Evolutionary conservation across 768 basidiomycete species (phyloP).

Genomic region (Xerocomellus intermedius): DNA sequence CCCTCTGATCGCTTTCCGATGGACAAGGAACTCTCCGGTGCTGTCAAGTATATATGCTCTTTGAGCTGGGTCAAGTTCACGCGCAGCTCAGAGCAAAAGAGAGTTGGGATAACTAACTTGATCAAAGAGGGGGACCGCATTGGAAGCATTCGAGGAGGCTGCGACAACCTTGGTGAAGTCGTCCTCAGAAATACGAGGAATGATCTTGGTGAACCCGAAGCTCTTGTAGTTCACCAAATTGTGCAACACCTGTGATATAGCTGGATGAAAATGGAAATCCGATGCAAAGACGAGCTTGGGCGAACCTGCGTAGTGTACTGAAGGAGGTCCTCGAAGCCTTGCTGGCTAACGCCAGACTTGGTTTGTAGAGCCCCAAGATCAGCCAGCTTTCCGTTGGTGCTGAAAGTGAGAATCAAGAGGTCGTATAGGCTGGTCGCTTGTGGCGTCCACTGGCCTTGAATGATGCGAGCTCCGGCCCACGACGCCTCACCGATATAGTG

Average conservation of each 20-base stretch:
- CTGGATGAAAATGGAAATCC: not conserved
- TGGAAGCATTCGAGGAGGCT: conserved; percentile 55
- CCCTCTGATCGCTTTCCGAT: conserved; percentile 80
- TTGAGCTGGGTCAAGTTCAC: conserved; percentile 48
- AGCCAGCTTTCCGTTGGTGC: conserved; percentile 53
- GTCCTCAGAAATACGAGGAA: conserved; percentile 62
- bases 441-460: conserved; percentile 81
- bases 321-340: conserved; percentile 68
- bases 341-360: conserved; percentile 49
- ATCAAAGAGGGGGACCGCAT: conserved; percentile 61
- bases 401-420: conserved; percentile 68
- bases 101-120: conserved; percentile 40
- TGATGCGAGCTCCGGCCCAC: conserved; percentile 84
- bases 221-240: conserved; percentile 66
- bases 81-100: not conserved
- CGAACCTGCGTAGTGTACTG: conserved; percentile 73
- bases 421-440: conserved; percentile 68
- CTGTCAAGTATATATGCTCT: conserved; percentile 67
- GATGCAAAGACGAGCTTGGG: not conserved
- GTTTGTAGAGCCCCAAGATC: conserved; percentile 54
- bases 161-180: conserved; percentile 65
- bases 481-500: conserved; percentile 69
- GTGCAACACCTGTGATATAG: conserved; percentile 34
- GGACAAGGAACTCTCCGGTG: conserved; percentile 64
- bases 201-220: conserved; percentile 85